These are phyloP conservation scores for Quercus mongolica DNA, from an alignment of 306 rosid species.

Conservation along the genomic window DNA sequence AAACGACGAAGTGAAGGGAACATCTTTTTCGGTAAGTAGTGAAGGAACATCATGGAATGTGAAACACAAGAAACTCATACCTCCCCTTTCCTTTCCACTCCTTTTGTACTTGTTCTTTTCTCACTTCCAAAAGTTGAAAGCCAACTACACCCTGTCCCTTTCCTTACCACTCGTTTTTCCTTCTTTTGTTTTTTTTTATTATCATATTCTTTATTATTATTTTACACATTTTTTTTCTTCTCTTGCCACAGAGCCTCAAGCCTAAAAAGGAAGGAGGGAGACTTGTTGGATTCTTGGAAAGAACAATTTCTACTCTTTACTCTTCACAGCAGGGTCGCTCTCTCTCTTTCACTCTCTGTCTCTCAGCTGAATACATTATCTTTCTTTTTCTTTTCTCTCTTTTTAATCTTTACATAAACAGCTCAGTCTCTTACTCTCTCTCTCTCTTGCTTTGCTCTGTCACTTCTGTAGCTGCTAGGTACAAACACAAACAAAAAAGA, in stretches of 20 bases:
- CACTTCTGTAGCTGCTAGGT: background rate
- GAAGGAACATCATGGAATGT: slow-evolving; percentile 5
- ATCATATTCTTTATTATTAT: background rate
- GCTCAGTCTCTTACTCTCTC: background rate
- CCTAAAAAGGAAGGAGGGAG: slow-evolving; percentile 13
- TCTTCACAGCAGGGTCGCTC: background rate
- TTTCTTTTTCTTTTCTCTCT: background rate
- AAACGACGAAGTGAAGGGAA: background rate
- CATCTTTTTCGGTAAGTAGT: background rate
- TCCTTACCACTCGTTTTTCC: slow-evolving; percentile 35
- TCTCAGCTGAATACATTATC: background rate
- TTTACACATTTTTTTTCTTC: background rate
- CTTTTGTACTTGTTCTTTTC: slow-evolving; percentile 3
- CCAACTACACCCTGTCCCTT: slow-evolving; percentile 37
- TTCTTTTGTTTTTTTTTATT: background rate
- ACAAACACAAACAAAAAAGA: background rate
- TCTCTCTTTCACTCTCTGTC: background rate
- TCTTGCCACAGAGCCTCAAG: slow-evolving; percentile 3
- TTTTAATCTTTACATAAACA: background rate
- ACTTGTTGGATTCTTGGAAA: background rate
- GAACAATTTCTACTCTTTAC: background rate
- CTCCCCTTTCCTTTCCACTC: background rate
- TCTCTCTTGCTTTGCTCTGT: background rate
- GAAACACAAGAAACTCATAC: slow-evolving; percentile 22
- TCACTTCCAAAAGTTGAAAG: slow-evolving; percentile 8